These are phyloP conservation scores for Delonix regia DNA, from an alignment of 306 rosid genomes.

Conservation along the genomic window DNA sequence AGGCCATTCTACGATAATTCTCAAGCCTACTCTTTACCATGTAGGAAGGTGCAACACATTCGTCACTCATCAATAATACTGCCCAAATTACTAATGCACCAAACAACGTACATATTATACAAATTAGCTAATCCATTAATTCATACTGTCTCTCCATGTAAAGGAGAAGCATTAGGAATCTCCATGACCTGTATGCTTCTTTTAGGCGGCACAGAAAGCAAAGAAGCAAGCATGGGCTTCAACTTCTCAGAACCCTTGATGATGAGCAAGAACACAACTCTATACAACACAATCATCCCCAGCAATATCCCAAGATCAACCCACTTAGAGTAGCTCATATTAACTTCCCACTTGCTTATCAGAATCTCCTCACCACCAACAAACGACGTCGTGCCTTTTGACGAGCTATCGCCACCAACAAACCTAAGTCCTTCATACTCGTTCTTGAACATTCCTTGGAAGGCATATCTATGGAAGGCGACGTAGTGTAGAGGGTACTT, in stretches of 20 bases:
- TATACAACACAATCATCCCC: conserved; percentile 58
- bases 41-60: no score
- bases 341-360: conserved; percentile 39
- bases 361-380: conserved; percentile 56
- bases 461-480: conserved; percentile 56
- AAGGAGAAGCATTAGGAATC: conserved; percentile 39
- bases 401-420: neutral
- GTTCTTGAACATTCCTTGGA: conserved; percentile 60
- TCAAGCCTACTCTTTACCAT: no score
- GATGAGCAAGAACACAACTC: conserved; percentile 53
- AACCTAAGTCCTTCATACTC: conserved; percentile 46
- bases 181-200: conserved; percentile 19
- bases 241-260: conserved; percentile 53
- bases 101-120: no score
- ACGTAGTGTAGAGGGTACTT: conserved; percentile 52
- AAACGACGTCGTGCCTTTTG: no score
- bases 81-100: no score
- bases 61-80: no score
- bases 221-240: conserved; percentile 29
- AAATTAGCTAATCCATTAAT: neutral
- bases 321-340: conserved; percentile 70
- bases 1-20: no score
- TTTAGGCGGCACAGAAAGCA: conserved; percentile 21
- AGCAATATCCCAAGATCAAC: conserved; percentile 61
- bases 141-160: conserved; percentile 4